These are phyloP conservation scores for Zymoseptoria brevis DNA, from an alignment of 2,329 filamentous ascomycete species.

Conservation along the genomic window DNA sequence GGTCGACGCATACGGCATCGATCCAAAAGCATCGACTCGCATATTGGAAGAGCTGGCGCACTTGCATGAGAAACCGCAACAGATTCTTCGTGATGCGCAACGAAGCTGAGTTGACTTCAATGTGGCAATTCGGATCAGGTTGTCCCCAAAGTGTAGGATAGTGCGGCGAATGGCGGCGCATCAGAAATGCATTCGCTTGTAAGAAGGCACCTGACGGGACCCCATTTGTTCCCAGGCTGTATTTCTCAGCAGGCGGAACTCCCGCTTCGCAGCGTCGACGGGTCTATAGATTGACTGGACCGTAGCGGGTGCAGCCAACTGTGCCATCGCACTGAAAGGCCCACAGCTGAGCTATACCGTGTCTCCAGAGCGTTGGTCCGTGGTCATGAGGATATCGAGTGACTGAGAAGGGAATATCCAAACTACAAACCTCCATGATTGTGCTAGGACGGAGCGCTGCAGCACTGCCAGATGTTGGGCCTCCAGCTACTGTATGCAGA, in stretches of 20 bases:
- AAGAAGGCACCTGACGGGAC: neutral
- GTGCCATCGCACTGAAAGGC: no score
- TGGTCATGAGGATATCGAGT: no score
- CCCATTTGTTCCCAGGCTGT: no score
- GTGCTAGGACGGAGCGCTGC: no score
- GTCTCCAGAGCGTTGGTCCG: no score
- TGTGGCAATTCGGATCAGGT: no score
- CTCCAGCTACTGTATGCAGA: no score
- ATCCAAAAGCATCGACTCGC: conserved; percentile 4
- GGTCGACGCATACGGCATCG: conserved; percentile 15
- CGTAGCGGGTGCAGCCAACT: no score
- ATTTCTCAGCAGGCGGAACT: neutral
- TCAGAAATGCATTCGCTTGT: neutral
- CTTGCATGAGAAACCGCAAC: conserved; percentile 6
- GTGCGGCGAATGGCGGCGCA: conserved; percentile 3
- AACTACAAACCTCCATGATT: no score
- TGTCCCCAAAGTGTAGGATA: conserved; percentile 12
- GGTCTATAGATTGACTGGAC: neutral
- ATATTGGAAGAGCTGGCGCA: neutral
- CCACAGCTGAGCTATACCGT: no score
- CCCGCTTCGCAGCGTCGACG: neutral
- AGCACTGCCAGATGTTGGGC: no score
- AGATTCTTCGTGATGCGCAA: conserved; percentile 9
- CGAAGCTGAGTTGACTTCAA: neutral
- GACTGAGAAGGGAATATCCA: no score